Percentiles rank a stretch among this genome's conserved stretches.
Conservation (phyloP, 306 rosid species). For the cucumber (Cucumis sativus) region Cucumber_9930_V3 NC_026659.2:31642501-31643000, state of each 20-base stretch:
- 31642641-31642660: neutral
- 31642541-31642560: neutral
- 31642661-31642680: neutral
- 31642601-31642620: neutral
- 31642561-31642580: neutral
- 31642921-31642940: slow-evolving; percentile 54
- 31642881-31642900: slow-evolving; percentile 5
- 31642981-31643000: slow-evolving; percentile 22
- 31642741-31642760: slow-evolving; percentile 35
- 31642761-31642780: slow-evolving; percentile 47
- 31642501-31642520: no score
- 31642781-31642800: slow-evolving; percentile 16
- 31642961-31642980: slow-evolving; percentile 28
- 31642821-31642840: slow-evolving; percentile 55
- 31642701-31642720: slow-evolving; percentile 37
- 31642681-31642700: neutral
- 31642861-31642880: slow-evolving; percentile 54
- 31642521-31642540: no score
- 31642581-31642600: neutral
- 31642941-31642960: slow-evolving; percentile 61
- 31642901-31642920: neutral
- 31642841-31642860: slow-evolving; percentile 40
- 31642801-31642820: slow-evolving; percentile 49
- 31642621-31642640: neutral
- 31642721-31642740: slow-evolving; percentile 31